A percentile compares a stretch with the other conserved stretches of the same genome.
Conservation (phyloP, 2,329 filamentous ascomycete species). For the Microdochium nivale region DNA sequence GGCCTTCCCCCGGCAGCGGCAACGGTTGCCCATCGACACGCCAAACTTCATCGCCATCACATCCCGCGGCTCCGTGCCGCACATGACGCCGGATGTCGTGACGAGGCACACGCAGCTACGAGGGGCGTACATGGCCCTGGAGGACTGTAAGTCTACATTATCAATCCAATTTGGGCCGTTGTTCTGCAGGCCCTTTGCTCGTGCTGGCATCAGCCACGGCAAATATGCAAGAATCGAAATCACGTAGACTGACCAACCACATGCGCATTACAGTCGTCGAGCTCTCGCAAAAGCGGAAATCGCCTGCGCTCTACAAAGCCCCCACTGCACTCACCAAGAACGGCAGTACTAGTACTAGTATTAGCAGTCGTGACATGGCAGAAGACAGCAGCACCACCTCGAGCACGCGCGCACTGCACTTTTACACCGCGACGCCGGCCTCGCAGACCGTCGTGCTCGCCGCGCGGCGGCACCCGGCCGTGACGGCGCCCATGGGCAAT, state of each 20-base stretch:
- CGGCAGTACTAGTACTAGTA: background rate
- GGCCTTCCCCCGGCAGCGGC: conserved; percentile 31
- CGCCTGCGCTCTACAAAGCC: conserved; percentile 29
- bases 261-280: conserved; percentile 41
- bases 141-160: conserved; percentile 68
- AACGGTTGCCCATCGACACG: conserved; percentile 62
- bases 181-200: no score
- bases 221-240: no score
- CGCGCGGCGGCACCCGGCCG: conserved; percentile 68
- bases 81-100: conserved; percentile 81
- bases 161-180: no score
- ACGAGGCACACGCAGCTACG: conserved; percentile 53
- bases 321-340: background rate
- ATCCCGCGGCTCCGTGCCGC: conserved; percentile 78
- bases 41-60: conserved; percentile 74
- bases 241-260: background rate
- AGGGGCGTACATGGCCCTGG: conserved; percentile 73
- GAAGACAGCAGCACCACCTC: conserved; percentile 8
- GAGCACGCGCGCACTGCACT: conserved; percentile 46
- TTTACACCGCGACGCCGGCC: conserved; percentile 65
- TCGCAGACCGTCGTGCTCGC: conserved; percentile 63
- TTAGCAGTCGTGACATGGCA: conserved; percentile 33
- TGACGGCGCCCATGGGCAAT: conserved; percentile 63
- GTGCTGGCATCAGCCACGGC: no score
- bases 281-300: conserved; percentile 25